Conservation (phyloP, 139 green algal genomes). For the Choricystis sp. region DNA sequence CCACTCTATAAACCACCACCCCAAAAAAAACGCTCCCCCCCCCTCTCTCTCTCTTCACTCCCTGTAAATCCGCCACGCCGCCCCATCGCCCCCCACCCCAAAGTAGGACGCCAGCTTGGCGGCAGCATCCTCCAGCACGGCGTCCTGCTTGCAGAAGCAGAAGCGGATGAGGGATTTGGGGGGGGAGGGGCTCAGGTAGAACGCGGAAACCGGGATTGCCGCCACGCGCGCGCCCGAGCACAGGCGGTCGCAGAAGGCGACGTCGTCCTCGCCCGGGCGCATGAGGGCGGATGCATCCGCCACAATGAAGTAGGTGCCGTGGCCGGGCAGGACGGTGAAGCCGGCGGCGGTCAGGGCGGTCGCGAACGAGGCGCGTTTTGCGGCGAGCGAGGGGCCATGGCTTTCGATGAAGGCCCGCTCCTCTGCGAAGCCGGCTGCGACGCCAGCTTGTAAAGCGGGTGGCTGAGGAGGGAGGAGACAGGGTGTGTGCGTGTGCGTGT, state of each 20-base stretch:
- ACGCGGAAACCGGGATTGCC: slow-evolving; percentile 41
- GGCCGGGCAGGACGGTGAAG: slow-evolving; percentile 25
- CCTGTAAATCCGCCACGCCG: not conserved
- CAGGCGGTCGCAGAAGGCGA: slow-evolving; percentile 42
- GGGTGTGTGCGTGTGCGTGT: too few species aligned
- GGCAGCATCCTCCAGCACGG: slow-evolving; percentile 36
- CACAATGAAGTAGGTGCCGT: slow-evolving; percentile 68
- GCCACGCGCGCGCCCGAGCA: slow-evolving; percentile 52
- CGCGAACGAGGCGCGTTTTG: slow-evolving; percentile 32
- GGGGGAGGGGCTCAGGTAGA: slow-evolving; percentile 20
- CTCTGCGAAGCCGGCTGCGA: slow-evolving; percentile 48
- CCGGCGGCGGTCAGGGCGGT: slow-evolving; percentile 27
- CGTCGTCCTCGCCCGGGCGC: slow-evolving; percentile 5
- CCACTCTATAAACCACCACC: too few species aligned
- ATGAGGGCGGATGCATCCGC: slow-evolving; percentile 33
- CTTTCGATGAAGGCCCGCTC: slow-evolving; percentile 42
- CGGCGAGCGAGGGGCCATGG: slow-evolving; percentile 19
- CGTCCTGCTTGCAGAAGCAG: slow-evolving; percentile 63
- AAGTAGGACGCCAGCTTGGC: slow-evolving; percentile 35
- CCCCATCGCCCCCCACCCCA: not conserved
- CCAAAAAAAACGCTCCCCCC: not conserved
- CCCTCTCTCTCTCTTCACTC: not conserved
- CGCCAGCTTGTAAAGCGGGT: slow-evolving; percentile 43
- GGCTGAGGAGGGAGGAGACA: too few species aligned
- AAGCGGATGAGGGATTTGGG: slow-evolving; percentile 44